These are phyloP conservation scores for Penicillium taxi DNA, from an alignment of 495 filamentous ascomycete species.

Conservation along the genomic window DNA sequence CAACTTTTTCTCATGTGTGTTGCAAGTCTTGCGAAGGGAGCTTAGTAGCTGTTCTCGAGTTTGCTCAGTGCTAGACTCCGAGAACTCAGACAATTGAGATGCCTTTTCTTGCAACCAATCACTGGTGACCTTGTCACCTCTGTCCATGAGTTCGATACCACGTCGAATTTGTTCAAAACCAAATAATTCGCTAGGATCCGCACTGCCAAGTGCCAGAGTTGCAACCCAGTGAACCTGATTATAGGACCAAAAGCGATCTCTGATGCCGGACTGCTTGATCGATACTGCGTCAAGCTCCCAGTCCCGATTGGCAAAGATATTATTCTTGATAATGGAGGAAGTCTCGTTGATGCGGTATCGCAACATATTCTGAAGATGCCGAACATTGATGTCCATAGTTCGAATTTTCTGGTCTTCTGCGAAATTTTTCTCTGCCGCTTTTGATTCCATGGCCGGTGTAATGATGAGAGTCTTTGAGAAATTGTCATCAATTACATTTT, in stretches of 20 bases:
- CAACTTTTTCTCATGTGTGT: slow-evolving; percentile 72
- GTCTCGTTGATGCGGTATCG: slow-evolving; percentile 34
- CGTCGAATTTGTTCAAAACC: slow-evolving; percentile 34
- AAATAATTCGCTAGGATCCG: slow-evolving; percentile 31
- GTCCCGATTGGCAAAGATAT: slow-evolving; percentile 23
- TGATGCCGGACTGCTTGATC: slow-evolving; percentile 38
- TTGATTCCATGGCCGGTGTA: slow-evolving; percentile 31
- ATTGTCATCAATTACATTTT: slow-evolving; percentile 41
- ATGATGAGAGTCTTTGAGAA: slow-evolving; percentile 47
- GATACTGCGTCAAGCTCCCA: slow-evolving; percentile 30
- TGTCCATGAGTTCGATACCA: slow-evolving; percentile 32
- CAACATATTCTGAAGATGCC: slow-evolving; percentile 63
- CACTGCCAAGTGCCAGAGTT: slow-evolving; percentile 51
- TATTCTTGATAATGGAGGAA: slow-evolving; percentile 26
- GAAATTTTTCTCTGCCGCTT: slow-evolving; percentile 31
- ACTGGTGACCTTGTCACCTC: slow-evolving; percentile 27
- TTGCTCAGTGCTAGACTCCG: slow-evolving; percentile 18
- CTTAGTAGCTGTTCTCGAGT: slow-evolving; percentile 29
- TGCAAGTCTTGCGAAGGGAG: slow-evolving; percentile 48
- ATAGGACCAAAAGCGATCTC: slow-evolving; percentile 50
- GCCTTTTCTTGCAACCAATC: slow-evolving; percentile 33
- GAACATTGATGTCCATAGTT: slow-evolving; percentile 56
- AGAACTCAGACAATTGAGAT: slow-evolving; percentile 22
- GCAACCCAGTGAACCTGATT: slow-evolving; percentile 55
- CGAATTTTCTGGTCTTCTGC: slow-evolving; percentile 39